Base-by-base conservation (phyloP, 73 alveolate species). In the Stentor coeruleus region DNA sequence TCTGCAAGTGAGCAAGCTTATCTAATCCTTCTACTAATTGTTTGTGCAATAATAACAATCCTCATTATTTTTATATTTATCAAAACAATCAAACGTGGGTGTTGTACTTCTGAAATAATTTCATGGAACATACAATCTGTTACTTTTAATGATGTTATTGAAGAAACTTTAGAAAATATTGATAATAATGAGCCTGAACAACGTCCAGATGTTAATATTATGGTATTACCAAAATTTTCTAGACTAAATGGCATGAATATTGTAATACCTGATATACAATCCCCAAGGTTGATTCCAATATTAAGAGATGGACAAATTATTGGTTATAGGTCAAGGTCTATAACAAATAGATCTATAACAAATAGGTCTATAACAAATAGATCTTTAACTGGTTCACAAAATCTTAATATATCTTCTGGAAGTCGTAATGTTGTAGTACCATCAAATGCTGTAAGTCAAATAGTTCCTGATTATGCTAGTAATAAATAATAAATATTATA, bases 271-370 rank as follows among this genome's bases (percentile, higher is more conserved):
- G 66, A 49, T 11, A 49, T 49, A 6, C 28, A 6, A 11, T 11
- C 41, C 14, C 79, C 79, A 0, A 66, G 79, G 2, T 33, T 66
- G 15, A 33, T 66, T 26, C 79, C 79, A 20, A 66, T 66, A 14
- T 28, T 66, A 11, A 20, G 37, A 66, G 39, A 40, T 20, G 79
- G 79, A 66, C 20, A 66, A 31, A 1, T 66, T 20, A 66, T 31
- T 11, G 79, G 79, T 1, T 66, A 66, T 31, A 20, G 79, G n/a
- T 40, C n/a, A 49, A 49, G 66, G 20, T 11, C 6, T 49, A 49
- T 11, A 11, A 20, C 6, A 49, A 49, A 20, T 20, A 6, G 66
- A 6, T 49, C 66, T n/a, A n/a, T n/a, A n/a, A n/a, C n/a, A n/a
- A n/a, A n/a, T n/a, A n/a, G n/a, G n/a, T n/a, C n/a, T n/a, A n/a